Evolutionary conservation across 345 rosid species (phyloP).

Genomic region (Conringia planisiliqua): DNA sequence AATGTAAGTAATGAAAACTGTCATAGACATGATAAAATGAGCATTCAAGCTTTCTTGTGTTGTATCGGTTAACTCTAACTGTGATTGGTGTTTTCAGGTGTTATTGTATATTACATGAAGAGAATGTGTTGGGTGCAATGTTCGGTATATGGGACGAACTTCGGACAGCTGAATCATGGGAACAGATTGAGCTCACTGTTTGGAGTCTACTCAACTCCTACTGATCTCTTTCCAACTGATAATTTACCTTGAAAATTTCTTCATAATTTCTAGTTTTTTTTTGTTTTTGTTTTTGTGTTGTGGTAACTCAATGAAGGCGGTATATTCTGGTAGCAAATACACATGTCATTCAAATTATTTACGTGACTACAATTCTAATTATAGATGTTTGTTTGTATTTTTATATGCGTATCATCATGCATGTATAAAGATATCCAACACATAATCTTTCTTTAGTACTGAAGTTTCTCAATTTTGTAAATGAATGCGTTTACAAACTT

Average conservation of each 20-base stretch:
- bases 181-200: constrained; percentile 70
- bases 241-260: neutral
- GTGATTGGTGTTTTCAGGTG: constrained; percentile 51
- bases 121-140: constrained; percentile 78
- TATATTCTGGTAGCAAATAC: neutral
- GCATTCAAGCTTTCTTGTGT: neutral
- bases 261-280: neutral
- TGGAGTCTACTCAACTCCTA: constrained; percentile 78
- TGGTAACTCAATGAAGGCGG: neutral
- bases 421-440: neutral
- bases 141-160: constrained; percentile 77
- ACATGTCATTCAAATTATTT: neutral
- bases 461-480: no score
- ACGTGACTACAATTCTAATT: neutral
- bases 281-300: neutral
- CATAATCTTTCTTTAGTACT: no score
- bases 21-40: neutral
- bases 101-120: constrained; percentile 83
- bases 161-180: constrained; percentile 64
- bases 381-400: neutral
- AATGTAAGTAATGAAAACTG: constrained; percentile 51
- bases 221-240: constrained; percentile 18
- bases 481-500: neutral
- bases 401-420: neutral
- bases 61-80: neutral